Evolutionary conservation across 129 eudicot species (phyloP), one percentile per base, ranked within the genome.

Genomic region (Dittrichia graveolens): DNA sequence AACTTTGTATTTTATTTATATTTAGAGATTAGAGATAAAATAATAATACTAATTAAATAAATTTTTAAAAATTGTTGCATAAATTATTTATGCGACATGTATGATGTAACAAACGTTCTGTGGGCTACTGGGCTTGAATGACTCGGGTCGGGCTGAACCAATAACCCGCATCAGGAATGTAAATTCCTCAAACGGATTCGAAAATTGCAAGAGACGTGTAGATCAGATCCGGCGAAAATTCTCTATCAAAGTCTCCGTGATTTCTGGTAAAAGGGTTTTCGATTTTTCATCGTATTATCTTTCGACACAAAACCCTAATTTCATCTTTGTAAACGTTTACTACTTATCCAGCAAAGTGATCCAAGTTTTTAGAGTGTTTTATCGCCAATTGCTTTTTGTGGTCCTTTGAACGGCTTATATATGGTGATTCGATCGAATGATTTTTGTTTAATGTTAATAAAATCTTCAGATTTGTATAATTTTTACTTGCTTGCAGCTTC

Each of bases 201-300:
- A 64, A 64, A 24, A 24, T 24, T 24, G 31, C 31, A 24, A 24
- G 31, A 24, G 31, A 24, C 31, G 31, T 24, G 31, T 24, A 24
- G 31, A 64, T 67, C 12, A 67, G 72, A 67, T 67, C 45, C 34
- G 34, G 45, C 72, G 5, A 67, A 48, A 46, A 10, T 38, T 12
- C 43, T 19, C 31, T 55, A 35, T 55, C 39, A 12, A 71, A 71
- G 75, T 71, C 75, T 71, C 75, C 75, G 54, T 71, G 75, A 54
- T 56, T 71, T 71, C 65, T 71, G 72, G 59, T 45, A 44, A 65
- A 24, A 37, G 14, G 41, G 54, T 56, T 24, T 55, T 42, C 24
- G 44, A 47, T 71, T 55, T 18, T 70, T 70, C 39, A 18, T 70
- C 62, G 6, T 42, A 39, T 19, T 53, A 50, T 53, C 6, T 24